Base-by-base conservation (phyloP, 1,284 basidiomycete genomes). In the Gomphus bonarii region DNA sequence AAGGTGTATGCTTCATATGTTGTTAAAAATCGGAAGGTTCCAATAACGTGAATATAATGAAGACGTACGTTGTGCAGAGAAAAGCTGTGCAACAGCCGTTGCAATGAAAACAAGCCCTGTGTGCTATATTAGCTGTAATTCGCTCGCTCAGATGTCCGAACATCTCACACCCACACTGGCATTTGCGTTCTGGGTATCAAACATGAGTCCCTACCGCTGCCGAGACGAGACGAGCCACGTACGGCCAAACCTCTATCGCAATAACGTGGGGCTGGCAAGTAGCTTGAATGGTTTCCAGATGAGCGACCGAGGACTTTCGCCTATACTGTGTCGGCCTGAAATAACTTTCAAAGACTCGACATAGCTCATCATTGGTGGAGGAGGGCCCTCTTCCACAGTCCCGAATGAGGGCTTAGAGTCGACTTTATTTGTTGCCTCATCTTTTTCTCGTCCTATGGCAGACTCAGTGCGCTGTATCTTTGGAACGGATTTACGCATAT, bases 51-150 rank as follows among this genome's bases (percentile, higher is more conserved):
- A 28, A 30, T 30, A 48, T n/a, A 18, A 51, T 35, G 12, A 22
- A n/a, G n/a, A 61, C 61, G 28, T 33, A 63, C 63, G 63, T 11
- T 60, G 55, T 43, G 57, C 61, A n/a, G 62, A 63, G 48, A 63
- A 64, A 20, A 64, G 18, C 52, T 64, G 63, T 8, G 63, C 46
- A 7, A 64, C 59, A 35, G 59, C 58, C 16, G 63, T 63, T 22
- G 63, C 63, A 22, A 64, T 59, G 35, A 64, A 57, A 30, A 63
- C 61, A 22, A 64, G 60, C 62, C 57, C 57, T 58, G 18, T 18
- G 7, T 16, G 20, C 14, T 14, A 52, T 22, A 16, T 30, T 2
- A 40, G 28, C 9, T 31, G 31, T 22, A 31, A n/a, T 8, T n/a
- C 25, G 4, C 30, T 42, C 20, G 14, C 11, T 20, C 25, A 58